A percentile compares a stretch with the other conserved stretches of the same genome.
Conservation (phyloP, 73 alveolate genomes). For the Paramecium octaurelia region DNA sequence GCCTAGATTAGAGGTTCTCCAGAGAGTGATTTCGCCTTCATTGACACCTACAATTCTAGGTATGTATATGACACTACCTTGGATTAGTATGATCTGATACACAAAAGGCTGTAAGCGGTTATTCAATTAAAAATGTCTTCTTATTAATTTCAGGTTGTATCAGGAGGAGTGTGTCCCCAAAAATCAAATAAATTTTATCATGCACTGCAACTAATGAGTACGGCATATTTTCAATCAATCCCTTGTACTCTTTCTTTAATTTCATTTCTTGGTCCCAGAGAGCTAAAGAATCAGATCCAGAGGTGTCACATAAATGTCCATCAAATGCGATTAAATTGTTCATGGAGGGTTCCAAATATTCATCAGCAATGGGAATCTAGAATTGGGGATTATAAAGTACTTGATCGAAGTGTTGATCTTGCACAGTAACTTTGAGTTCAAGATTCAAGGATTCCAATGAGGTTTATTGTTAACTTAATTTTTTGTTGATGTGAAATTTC, state of each 20-base stretch:
- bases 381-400: neutral
- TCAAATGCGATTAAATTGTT: slow-evolving; percentile 3
- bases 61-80: slow-evolving; percentile 27
- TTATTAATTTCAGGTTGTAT: neutral
- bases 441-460: slow-evolving; percentile 28
- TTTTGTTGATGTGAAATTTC: neutral
- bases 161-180: neutral
- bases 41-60: slow-evolving; percentile 16
- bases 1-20: neutral
- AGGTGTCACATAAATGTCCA: slow-evolving; percentile 1
- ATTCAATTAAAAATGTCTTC: neutral
- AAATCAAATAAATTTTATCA: neutral
- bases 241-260: neutral
- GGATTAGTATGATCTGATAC: slow-evolving; percentile 18
- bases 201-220: neutral
- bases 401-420: neutral
- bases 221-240: neutral
- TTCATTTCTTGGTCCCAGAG: slow-evolving; percentile 5
- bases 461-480: neutral
- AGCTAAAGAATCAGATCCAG: slow-evolving; percentile 17
- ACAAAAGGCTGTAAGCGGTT: neutral
- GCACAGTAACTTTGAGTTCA: slow-evolving; percentile 15
- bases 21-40: neutral
- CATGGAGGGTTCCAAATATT: slow-evolving; percentile 19
- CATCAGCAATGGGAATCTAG: neutral